phyloP scores from a whole-genome alignment of 73 alveolate species.

The Symbiodinium natans region DNA sequence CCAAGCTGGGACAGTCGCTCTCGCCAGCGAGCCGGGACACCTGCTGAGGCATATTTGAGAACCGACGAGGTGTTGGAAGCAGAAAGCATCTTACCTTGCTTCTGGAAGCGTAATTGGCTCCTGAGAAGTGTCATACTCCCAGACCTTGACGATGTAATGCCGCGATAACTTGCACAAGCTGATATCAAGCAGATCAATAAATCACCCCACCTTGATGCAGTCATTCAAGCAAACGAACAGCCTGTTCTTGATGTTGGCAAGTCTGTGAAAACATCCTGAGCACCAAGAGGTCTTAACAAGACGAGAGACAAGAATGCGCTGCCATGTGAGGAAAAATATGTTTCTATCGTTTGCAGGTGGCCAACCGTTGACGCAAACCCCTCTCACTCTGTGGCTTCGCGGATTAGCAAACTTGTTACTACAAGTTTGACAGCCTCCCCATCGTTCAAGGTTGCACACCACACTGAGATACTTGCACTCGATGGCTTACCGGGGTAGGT shows the following conservation, averaged over 20 bases:
- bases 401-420: too few species aligned
- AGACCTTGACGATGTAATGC: background rate
- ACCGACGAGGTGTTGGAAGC: too few species aligned
- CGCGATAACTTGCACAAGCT: background rate
- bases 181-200: background rate
- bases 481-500: too few species aligned
- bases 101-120: background rate
- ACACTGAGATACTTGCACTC: too few species aligned
- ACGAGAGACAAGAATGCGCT: background rate
- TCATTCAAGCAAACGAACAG: slow-evolving; percentile 74
- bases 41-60: background rate
- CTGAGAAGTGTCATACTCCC: background rate
- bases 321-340: too few species aligned
- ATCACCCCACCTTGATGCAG: slow-evolving; percentile 65
- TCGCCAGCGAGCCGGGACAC: background rate
- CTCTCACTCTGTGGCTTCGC: too few species aligned
- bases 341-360: too few species aligned
- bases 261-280: slow-evolving; percentile 63
- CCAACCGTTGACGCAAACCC: too few species aligned
- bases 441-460: too few species aligned
- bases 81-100: background rate
- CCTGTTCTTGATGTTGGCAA: slow-evolving; percentile 74
- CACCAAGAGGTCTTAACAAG: background rate
- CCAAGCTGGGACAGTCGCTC: background rate
- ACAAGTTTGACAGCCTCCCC: too few species aligned